A percentile compares a stretch with the other conserved stretches of the same genome.
These are phyloP conservation scores for Coniochaeta hoffmannii DNA, from an alignment of 2,329 filamentous ascomycete genomes.

Conservation along the genomic window DNA sequence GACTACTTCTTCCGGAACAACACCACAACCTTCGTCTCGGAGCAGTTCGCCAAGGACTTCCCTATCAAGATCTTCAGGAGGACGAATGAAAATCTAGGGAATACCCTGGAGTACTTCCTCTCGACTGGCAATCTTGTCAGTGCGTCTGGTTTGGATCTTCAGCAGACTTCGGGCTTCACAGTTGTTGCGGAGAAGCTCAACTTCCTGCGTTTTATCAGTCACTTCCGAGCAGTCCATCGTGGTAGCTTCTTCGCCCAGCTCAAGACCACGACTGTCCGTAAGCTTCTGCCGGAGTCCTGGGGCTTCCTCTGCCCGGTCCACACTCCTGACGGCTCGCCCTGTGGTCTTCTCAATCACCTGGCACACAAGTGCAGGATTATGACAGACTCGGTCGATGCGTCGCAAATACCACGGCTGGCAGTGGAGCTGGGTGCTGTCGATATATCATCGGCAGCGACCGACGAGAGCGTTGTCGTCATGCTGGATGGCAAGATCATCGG, in stretches of 20 bases:
- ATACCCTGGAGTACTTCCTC: conserved; percentile 86
- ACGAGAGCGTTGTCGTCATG: conserved; percentile 82
- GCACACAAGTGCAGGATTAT: conserved; percentile 90
- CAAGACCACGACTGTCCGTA: conserved; percentile 94
- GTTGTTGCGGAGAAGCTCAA: conserved; percentile 99
- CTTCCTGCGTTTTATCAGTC: conserved; percentile 95
- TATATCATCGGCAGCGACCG: conserved; percentile 67
- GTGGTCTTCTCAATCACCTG: conserved; percentile 89
- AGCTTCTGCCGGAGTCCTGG: conserved; percentile 93
- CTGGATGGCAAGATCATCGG: conserved; percentile 85
- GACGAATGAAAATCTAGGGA: conserved; percentile 83
- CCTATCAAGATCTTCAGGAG: conserved; percentile 68
- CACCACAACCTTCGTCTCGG: conserved; percentile 67
- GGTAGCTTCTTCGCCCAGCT: conserved; percentile 97
- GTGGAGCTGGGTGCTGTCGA: conserved; percentile 72
- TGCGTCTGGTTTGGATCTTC: conserved; percentile 85
- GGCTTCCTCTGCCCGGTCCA: conserved; percentile 96
- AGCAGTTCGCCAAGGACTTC: conserved; percentile 75
- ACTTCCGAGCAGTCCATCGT: conserved; percentile 98
- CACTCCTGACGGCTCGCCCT: conserved; percentile 92
- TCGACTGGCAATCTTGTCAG: conserved; percentile 92
- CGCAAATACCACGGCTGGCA: conserved; percentile 64
- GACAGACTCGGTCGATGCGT: conserved; percentile 67
- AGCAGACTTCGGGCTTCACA: conserved; percentile 90
- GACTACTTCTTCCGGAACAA: conserved; percentile 50